A percentile compares a stretch with the other conserved stretches of the same genome.
Conservation (phyloP, 1,284 basidiomycete genomes). For the Microbotryum violaceum region DNA sequence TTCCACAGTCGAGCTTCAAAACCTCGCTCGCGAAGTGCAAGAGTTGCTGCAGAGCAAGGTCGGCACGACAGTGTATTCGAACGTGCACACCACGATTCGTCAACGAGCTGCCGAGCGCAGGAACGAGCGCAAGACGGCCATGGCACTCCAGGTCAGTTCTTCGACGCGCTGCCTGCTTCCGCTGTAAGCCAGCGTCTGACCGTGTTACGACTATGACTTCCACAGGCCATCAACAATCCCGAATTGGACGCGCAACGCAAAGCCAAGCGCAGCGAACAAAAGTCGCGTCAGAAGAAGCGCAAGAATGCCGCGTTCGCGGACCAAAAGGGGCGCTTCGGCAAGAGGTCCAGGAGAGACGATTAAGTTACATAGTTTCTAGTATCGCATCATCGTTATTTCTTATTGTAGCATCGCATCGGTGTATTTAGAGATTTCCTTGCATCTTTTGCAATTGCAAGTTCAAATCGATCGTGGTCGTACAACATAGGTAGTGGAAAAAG, state of each 20-base stretch:
- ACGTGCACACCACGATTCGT: slow-evolving; percentile 68
- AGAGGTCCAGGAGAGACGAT: slow-evolving; percentile 8
- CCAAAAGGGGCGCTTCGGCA: slow-evolving; percentile 16
- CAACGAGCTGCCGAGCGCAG: slow-evolving; percentile 61
- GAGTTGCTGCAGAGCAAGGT: slow-evolving; percentile 80
- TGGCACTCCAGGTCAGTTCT: slow-evolving; percentile 52
- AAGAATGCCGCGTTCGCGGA: slow-evolving; percentile 48
- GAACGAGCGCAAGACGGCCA: slow-evolving; percentile 61
- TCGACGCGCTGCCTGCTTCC: slow-evolving; percentile 6
- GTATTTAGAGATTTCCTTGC: background rate
- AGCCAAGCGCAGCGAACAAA: slow-evolving; percentile 56
- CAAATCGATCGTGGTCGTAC: background rate
- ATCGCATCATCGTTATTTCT: background rate
- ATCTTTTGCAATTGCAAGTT: background rate
- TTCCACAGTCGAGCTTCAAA: slow-evolving; percentile 67
- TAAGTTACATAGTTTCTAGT: background rate
- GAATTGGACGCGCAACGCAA: slow-evolving; percentile 60
- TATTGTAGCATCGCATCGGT: background rate
- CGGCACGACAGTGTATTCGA: slow-evolving; percentile 71
- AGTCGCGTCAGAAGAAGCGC: slow-evolving; percentile 74
- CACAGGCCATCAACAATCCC: slow-evolving; percentile 60
- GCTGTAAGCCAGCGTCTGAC: background rate
- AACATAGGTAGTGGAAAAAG: slow-evolving; percentile 1
- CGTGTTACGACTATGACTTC: background rate
- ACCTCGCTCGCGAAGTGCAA: slow-evolving; percentile 73